These are phyloP conservation scores for Ophiostoma pallidulum DNA, from an alignment of 2,329 filamentous ascomycete species.

Conservation along the genomic window DNA sequence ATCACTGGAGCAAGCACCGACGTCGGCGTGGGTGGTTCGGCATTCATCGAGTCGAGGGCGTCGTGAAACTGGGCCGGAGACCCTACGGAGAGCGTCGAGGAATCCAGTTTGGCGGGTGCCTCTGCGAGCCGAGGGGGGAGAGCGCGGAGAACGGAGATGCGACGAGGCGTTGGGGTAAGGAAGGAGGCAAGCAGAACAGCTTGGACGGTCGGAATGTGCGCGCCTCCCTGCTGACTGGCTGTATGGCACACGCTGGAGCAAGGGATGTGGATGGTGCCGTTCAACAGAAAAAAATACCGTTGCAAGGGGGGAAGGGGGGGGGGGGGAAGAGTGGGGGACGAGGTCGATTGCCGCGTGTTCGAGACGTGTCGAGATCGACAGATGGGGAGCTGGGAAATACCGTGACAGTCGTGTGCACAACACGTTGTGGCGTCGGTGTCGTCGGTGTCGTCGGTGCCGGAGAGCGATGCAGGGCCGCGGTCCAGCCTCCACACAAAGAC, in stretches of 20 bases:
- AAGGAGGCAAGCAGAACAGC: too few relatives aligned
- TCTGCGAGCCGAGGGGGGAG: neutral
- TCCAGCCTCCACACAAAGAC: too few relatives aligned
- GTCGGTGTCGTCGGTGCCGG: too few relatives aligned
- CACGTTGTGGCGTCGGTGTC: neutral
- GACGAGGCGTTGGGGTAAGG: neutral
- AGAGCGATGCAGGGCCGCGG: too few relatives aligned
- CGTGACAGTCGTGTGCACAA: too few relatives aligned
- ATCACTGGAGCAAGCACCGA: conserved; percentile 11
- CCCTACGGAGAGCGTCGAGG: conserved; percentile 38
- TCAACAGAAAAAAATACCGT: too few relatives aligned
- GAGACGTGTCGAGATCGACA: neutral
- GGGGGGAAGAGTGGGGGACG: conserved; percentile 9
- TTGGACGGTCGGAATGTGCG: neutral
- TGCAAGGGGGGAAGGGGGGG: too few relatives aligned
- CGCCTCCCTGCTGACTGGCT: neutral
- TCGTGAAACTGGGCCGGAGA: conserved; percentile 44
- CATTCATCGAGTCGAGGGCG: conserved; percentile 42
- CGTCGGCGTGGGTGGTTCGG: conserved; percentile 25
- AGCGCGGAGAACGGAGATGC: neutral
- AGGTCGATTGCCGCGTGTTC: neutral
- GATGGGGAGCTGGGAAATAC: neutral
- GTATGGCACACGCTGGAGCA: too few relatives aligned
- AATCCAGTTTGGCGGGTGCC: conserved; percentile 38
- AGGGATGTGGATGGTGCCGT: too few relatives aligned